Base-by-base conservation (phyloP, 768 basidiomycete species). In the Psilocybe sp. region DNA sequence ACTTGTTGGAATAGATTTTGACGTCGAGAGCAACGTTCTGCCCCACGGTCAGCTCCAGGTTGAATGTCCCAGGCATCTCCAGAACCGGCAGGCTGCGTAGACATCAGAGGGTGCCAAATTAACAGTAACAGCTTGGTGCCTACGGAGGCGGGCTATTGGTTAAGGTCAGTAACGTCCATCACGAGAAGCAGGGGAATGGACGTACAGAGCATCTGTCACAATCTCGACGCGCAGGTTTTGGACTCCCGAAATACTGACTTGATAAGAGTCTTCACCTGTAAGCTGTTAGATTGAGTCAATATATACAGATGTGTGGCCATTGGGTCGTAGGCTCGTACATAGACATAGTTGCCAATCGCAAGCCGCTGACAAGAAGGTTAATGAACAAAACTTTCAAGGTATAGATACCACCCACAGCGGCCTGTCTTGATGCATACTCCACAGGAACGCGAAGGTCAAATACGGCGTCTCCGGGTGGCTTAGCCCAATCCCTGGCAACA, bases 61-160 rank as follows among this genome's bases (percentile, higher is more conserved):
- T 88, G 71, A 93, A 92, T 4, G 82, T 84, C 4, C 85, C 91
- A 3, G 87, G 86, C 91, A 93, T 93, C 55, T 93, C 91, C 15
- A 85, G 72, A 42, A 92, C 83, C 4, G 89, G 76, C 13, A 78
- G 78, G 2, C 78, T 81, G 54, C 23, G 40, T 39, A 37, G 34
- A 57, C 28, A 40, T 46, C 19, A 40, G 33, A 34, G 51, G 39
- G 43, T 10, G 34, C 36, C 49, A 37, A 13, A 34, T 41, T 13
- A 23, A 38, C 19, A 46, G 14, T 33, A 23, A 14, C 35, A 19
- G 23, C 34, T 38, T 12, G 40, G 8, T 18, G 65, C 75, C 72
- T 66, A 78, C 76, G 75, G 75, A 41, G 74, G 77, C 50, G 77
- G 69, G 36, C 77, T 81, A 53, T 13, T 39, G 15, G 11, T n/a